These are phyloP conservation scores for Hordeum marinum DNA, from an alignment of 176 grass and related monocot genomes.

Conservation along the genomic window DNA sequence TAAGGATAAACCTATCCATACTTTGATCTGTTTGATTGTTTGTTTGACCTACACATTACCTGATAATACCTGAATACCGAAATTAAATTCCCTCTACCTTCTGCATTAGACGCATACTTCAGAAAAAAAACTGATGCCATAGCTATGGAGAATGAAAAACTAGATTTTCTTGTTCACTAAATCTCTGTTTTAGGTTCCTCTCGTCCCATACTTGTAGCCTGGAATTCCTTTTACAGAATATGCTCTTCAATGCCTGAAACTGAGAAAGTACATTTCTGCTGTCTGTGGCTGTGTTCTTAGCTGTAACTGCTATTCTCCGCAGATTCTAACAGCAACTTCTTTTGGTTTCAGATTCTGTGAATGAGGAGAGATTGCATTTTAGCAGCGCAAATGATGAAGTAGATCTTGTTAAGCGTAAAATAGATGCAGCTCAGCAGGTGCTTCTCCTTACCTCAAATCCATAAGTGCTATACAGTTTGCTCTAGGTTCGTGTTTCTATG, in stretches of 20 bases:
- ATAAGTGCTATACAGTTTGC: neutral
- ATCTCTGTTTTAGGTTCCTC: neutral
- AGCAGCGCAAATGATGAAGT: slow-evolving; percentile 50
- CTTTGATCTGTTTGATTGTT: neutral
- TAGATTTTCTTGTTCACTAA: neutral
- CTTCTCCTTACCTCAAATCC: neutral
- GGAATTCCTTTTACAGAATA: neutral
- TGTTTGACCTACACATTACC: neutral
- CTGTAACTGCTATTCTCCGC: neutral
- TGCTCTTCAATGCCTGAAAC: neutral
- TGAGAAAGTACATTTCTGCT: neutral
- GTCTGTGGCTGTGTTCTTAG: neutral
- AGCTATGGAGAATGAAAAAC: neutral
- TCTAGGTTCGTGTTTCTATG: neutral
- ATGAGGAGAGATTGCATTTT: slow-evolving; percentile 42
- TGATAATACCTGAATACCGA: neutral
- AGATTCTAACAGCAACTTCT: neutral
- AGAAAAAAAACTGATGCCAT: neutral
- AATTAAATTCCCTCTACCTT: neutral
- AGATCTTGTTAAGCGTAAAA: slow-evolving; percentile 44
- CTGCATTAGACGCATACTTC: neutral
- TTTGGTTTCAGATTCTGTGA: slow-evolving; percentile 45
- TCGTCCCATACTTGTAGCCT: neutral
- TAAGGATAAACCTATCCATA: neutral
- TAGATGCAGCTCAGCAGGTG: slow-evolving; percentile 63